A percentile compares a stretch with the other conserved stretches of the same genome.
phyloP scores from a whole-genome alignment of 2,329 filamentous ascomycete genomes.

The Fusarium compactum region DNA sequence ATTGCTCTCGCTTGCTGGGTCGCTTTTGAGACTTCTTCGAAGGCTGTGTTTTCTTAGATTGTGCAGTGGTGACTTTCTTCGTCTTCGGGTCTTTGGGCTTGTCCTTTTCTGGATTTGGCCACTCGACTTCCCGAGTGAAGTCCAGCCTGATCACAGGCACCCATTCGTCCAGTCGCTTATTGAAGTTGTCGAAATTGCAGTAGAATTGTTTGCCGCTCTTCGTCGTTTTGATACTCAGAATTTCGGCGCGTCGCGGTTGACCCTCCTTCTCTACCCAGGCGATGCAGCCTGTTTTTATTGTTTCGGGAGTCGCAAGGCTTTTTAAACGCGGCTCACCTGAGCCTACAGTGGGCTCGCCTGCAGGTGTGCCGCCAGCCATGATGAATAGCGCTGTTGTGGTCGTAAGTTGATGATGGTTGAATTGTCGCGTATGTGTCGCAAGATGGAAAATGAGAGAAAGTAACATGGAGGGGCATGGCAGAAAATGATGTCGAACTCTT shows the following conservation, averaged over 20 bases:
- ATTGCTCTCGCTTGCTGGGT: conserved; percentile 67
- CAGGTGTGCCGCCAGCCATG: conserved; percentile 66
- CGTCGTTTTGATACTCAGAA: conserved; percentile 91
- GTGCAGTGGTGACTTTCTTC: conserved; percentile 72
- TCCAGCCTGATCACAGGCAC: conserved; percentile 85
- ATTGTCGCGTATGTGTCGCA: conserved; percentile 22
- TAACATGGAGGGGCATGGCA: conserved; percentile 47
- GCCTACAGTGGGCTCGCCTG: conserved; percentile 67
- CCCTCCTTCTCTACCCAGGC: conserved; percentile 78
- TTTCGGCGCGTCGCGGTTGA: conserved; percentile 90
- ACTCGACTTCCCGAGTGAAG: conserved; percentile 91
- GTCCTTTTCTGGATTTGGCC: conserved; percentile 90
- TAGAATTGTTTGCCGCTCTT: conserved; percentile 92
- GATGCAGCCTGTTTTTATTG: conserved; percentile 73
- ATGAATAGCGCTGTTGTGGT: conserved; percentile 50
- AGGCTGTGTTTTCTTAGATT: conserved; percentile 68
- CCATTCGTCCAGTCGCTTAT: conserved; percentile 90
- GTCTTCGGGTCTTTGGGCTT: conserved; percentile 80
- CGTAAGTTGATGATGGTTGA: conserved; percentile 45
- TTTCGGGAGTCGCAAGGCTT: conserved; percentile 85
- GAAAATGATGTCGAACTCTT: conserved; percentile 43
- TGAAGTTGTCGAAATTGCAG: conserved; percentile 98
- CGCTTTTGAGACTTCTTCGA: conserved; percentile 71
- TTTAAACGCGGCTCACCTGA: conserved; percentile 73
- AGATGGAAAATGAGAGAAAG: conserved; percentile 25